phyloP scores from a whole-genome alignment of 1,139 yeast genomes.

The Suhomyces bokatorum region DNA sequence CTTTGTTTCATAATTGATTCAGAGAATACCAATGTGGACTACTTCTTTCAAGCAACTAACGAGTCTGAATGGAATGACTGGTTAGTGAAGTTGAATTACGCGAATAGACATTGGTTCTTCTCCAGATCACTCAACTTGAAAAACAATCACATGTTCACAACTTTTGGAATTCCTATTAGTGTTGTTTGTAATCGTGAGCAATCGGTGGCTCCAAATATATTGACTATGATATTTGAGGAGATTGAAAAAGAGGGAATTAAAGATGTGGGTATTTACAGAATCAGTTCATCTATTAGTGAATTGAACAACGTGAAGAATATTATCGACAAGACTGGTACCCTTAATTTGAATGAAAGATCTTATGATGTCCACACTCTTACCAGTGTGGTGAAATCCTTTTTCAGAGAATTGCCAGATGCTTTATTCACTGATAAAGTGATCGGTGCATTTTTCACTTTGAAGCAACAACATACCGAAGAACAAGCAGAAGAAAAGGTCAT shows the following conservation, averaged over 20 bases:
- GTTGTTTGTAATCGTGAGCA: conserved; percentile 75
- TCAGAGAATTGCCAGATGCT: conserved; percentile 90
- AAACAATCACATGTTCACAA: conserved; percentile 37
- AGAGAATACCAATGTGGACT: conserved; percentile 54
- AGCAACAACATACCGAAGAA: conserved; percentile 30
- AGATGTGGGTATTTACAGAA: conserved; percentile 90
- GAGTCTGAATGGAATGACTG: conserved; percentile 75
- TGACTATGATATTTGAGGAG: conserved; percentile 64
- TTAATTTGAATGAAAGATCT: conserved; percentile 61
- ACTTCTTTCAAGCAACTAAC: conserved; percentile 65
- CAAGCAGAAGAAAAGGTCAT: conserved; percentile 21
- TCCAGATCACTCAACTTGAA: conserved; percentile 43
- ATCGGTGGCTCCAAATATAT: conserved; percentile 61
- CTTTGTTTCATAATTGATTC: conserved; percentile 62
- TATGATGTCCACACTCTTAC: conserved; percentile 88
- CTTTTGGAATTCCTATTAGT: conserved; percentile 88
- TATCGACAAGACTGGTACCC: conserved; percentile 69
- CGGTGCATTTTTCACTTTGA: conserved; percentile 48
- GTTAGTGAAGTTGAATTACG: conserved; percentile 54
- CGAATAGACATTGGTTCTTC: conserved; percentile 58
- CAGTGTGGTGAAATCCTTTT: conserved; percentile 80
- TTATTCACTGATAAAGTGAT: conserved; percentile 58
- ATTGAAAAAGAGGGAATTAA: conserved; percentile 83
- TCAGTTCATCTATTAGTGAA: conserved; percentile 84
- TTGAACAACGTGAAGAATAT: conserved; percentile 67